phyloP scores from a whole-genome alignment of 116 monocot species.

The Trichopus zeylanicus region DNA sequence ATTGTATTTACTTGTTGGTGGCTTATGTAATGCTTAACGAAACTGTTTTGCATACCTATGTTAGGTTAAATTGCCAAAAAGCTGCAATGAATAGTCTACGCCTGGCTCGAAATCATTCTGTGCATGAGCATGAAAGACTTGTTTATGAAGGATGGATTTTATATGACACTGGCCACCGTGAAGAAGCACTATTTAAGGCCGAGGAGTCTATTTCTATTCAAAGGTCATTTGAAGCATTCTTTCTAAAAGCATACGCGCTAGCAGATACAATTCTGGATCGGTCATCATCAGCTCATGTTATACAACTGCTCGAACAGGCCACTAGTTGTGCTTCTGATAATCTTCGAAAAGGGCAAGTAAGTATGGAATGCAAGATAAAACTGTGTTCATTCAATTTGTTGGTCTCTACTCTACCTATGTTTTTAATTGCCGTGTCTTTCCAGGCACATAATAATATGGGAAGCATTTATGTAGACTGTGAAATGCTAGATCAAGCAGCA shows the following conservation, averaged over 20 bases:
- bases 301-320: slow-evolving; percentile 76
- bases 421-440: neutral
- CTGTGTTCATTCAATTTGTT: neutral
- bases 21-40: neutral
- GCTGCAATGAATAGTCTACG: slow-evolving; percentile 89
- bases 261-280: slow-evolving; percentile 68
- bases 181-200: slow-evolving; percentile 89
- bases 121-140: slow-evolving; percentile 76
- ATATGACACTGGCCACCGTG: slow-evolving; percentile 90
- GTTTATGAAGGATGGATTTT: slow-evolving; percentile 99
- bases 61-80: slow-evolving; percentile 92
- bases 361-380: slow-evolving; percentile 1
- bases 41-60: neutral
- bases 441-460: slow-evolving; percentile 98
- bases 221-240: slow-evolving; percentile 95
- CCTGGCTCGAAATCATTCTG: slow-evolving; percentile 70
- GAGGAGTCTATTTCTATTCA: slow-evolving; percentile 89
- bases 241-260: slow-evolving; percentile 90
- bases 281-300: slow-evolving; percentile 52
- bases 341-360: slow-evolving; percentile 94
- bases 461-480: slow-evolving; percentile 83
- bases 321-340: slow-evolving; percentile 91
- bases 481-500: slow-evolving; percentile 72
- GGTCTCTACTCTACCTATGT: neutral
- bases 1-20: neutral